Conservation (phyloP, 164 flowering plant genomes). For the Aristolochia fimbriata region DNA sequence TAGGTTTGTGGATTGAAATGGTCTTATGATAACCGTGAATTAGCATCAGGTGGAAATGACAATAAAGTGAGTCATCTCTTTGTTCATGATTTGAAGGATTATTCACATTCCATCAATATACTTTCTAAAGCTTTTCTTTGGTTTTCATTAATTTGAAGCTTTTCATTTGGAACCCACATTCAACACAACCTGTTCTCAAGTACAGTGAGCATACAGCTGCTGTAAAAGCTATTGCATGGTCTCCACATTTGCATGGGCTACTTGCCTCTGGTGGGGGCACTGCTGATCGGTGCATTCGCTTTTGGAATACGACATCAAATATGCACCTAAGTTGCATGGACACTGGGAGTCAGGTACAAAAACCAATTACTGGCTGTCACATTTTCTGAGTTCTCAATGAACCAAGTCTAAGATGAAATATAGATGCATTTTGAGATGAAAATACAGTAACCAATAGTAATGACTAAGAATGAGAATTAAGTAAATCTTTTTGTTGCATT, state of each 20-base stretch:
- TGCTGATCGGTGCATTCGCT: conserved; percentile 90
- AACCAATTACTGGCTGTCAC: neutral
- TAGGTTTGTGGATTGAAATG: conserved; percentile 98
- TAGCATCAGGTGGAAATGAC: conserved; percentile 99
- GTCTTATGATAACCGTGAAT: conserved; percentile 93
- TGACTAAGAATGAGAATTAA: too few relatives aligned
- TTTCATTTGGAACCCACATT: conserved; percentile 94
- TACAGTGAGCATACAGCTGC: conserved; percentile 97
- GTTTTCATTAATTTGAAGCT: conserved; percentile 38
- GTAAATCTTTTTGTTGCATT: too few relatives aligned
- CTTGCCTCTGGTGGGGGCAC: conserved; percentile 99
- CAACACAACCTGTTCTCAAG: conserved; percentile 78
- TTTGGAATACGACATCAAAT: conserved; percentile 94
- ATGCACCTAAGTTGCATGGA: conserved; percentile 82
- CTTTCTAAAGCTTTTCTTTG: neutral
- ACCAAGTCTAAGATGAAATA: neutral
- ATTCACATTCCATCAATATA: neutral
- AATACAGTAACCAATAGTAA: too few relatives aligned
- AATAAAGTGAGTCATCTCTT: conserved; percentile 46
- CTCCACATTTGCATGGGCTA: conserved; percentile 92
- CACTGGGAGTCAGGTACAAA: conserved; percentile 91
- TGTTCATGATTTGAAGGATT: neutral
- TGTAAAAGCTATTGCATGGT: conserved; percentile 99
- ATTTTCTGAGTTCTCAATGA: neutral
- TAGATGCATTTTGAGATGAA: neutral